Evolutionary conservation across 1,284 basidiomycete genomes (phyloP).

Genomic region (Porphyrellus sp.): DNA sequence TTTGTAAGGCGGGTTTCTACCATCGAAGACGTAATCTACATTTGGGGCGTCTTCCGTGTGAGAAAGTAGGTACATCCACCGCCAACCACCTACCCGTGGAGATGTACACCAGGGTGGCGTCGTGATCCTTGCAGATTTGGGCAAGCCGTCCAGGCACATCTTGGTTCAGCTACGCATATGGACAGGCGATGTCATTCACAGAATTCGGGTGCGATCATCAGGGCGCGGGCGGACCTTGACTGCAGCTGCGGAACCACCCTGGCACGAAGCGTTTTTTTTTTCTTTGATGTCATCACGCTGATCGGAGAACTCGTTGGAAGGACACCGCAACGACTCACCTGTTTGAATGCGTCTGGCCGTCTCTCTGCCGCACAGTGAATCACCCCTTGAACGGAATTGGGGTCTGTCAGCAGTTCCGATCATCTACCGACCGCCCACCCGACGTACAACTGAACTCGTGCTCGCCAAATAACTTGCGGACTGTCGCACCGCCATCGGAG

Average conservation of each 20-base stretch:
- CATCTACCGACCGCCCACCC: neutral
- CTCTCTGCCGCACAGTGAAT: constrained; percentile 86
- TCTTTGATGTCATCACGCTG: constrained; percentile 1
- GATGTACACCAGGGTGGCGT: constrained; percentile 69
- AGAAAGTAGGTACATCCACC: constrained; percentile 5
- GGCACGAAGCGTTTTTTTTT: constrained; percentile 1
- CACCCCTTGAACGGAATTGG: constrained; percentile 52
- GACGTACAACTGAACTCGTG: constrained; percentile 65
- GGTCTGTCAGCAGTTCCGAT: constrained; percentile 1
- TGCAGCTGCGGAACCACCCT: constrained; percentile 60
- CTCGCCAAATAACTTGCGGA: constrained; percentile 38
- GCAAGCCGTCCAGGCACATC: constrained; percentile 63
- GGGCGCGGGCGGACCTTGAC: constrained; percentile 44
- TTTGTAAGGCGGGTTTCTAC: constrained; percentile 74
- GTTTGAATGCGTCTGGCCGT: constrained; percentile 79
- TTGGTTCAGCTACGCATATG: constrained; percentile 64
- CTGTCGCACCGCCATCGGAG: constrained; percentile 46
- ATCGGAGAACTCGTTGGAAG: neutral
- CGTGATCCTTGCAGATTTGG: constrained; percentile 50
- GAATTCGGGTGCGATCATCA: neutral
- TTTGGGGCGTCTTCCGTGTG: constrained; percentile 9
- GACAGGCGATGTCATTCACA: constrained; percentile 3
- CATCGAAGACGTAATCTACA: constrained; percentile 84
- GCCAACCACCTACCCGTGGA: constrained; percentile 55
- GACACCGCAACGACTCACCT: constrained; percentile 41